Conservation (phyloP, 805 yeast species). For the Candida ortonii region DNA sequence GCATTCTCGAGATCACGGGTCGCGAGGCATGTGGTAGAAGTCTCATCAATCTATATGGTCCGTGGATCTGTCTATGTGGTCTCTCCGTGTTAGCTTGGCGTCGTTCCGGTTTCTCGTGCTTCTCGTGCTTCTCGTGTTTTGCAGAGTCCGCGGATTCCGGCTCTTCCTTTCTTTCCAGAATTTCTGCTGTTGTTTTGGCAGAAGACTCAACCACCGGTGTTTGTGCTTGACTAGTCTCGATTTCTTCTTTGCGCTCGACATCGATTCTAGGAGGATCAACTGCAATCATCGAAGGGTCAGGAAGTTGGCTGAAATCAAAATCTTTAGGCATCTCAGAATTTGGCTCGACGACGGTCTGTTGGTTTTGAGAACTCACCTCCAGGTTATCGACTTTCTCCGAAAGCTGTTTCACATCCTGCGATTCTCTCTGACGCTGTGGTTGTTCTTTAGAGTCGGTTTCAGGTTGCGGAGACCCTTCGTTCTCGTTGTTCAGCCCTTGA, state of each 20-base stretch:
- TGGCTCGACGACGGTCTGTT: conserved; percentile 18
- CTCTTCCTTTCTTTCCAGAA: conserved; percentile 1
- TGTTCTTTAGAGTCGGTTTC: not conserved
- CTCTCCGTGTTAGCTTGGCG: conserved; percentile 33
- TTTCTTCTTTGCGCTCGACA: not conserved
- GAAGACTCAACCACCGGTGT: not conserved
- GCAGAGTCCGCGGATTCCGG: conserved; percentile 4
- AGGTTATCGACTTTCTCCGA: conserved; percentile 11
- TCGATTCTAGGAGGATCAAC: conserved; percentile 16
- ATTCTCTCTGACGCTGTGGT: conserved; percentile 2
- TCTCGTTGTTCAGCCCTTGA: conserved; percentile 11
- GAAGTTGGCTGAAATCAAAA: conserved; percentile 34
- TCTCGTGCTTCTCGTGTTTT: conserved; percentile 7
- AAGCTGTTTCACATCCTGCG: conserved; percentile 4
- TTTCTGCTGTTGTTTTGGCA: not conserved
- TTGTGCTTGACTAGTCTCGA: conserved; percentile 1
- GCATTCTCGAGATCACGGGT: conserved; percentile 67
- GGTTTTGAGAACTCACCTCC: conserved; percentile 5
- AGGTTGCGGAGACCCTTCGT: conserved; percentile 7
- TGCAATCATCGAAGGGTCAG: conserved; percentile 27
- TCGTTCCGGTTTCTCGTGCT: conserved; percentile 32
- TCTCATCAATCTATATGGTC: conserved; percentile 80
- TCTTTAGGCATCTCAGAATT: conserved; percentile 29
- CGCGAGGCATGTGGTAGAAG: conserved; percentile 80
- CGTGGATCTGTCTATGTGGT: conserved; percentile 61